Percentiles rank a stretch among this genome's conserved stretches.
Conservation (phyloP, 163 green algal species). For the Prototheca wickerhamii region DNA sequence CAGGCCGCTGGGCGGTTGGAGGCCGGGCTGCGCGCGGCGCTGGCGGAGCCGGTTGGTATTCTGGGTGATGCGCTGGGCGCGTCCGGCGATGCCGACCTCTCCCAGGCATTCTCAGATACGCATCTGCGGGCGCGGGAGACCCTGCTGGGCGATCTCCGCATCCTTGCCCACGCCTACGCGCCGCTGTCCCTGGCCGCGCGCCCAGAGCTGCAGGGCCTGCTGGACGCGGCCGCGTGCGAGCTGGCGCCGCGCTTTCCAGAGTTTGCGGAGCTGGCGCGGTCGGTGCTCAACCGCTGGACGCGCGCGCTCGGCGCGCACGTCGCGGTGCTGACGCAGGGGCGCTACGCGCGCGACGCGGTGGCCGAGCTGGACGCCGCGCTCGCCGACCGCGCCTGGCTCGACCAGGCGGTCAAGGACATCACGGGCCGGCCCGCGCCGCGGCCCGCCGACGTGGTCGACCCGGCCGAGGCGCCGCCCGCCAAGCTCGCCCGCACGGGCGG, state of each 20-base stretch:
- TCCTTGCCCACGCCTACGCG: conserved; percentile 27
- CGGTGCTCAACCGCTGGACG: conserved; percentile 12
- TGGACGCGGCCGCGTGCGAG: background rate
- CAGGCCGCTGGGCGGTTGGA: background rate
- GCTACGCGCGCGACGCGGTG: background rate
- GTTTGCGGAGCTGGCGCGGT: background rate
- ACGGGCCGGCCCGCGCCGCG: background rate
- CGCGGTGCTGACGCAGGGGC: conserved; percentile 1
- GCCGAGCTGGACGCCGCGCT: background rate
- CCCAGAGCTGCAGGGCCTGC: conserved; percentile 11
- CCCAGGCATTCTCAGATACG: too few species aligned
- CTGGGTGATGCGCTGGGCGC: too few species aligned
- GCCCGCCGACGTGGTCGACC: background rate
- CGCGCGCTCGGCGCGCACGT: conserved; percentile 12
- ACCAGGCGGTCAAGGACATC: background rate
- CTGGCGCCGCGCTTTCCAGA: background rate
- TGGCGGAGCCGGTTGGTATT: too few species aligned
- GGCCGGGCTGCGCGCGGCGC: background rate
- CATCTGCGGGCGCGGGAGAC: background rate
- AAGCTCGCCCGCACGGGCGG: too few species aligned
- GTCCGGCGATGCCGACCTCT: too few species aligned
- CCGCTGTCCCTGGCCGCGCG: conserved; percentile 13
- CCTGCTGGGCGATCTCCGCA: conserved; percentile 8
- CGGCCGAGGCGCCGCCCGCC: background rate
- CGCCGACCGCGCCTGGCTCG: background rate